These are phyloP conservation scores for Coffea eugenioides DNA, from an alignment of 257 asterid genomes.

Conservation along the genomic window DNA sequence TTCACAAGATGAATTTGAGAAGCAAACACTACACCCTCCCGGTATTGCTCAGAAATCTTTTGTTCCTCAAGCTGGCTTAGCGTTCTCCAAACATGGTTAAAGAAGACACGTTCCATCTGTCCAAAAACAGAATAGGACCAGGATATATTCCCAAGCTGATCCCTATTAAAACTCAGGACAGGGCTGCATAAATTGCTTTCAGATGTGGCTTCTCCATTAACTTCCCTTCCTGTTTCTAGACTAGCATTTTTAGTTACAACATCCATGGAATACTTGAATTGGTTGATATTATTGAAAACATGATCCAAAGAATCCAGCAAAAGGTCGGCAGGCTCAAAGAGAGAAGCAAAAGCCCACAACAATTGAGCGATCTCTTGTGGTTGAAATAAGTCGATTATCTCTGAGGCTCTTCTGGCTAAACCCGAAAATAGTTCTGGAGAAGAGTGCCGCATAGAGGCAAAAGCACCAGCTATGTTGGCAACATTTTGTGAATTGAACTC, in stretches of 20 bases:
- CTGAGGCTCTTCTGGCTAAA: slow-evolving; percentile 60
- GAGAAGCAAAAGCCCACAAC: slow-evolving; percentile 95
- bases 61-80: slow-evolving; percentile 60
- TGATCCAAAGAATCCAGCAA: slow-evolving; percentile 69
- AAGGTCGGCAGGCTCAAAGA: slow-evolving; percentile 62
- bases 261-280: slow-evolving; percentile 35
- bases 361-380: slow-evolving; percentile 89
- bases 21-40: slow-evolving; percentile 79
- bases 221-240: slow-evolving; percentile 27
- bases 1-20: slow-evolving; percentile 80
- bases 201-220: slow-evolving; percentile 10
- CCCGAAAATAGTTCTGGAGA: slow-evolving; percentile 71
- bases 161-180: slow-evolving; percentile 51
- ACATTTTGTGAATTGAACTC: slow-evolving; percentile 90
- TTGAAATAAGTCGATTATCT: slow-evolving; percentile 59
- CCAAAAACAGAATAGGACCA: slow-evolving; percentile 97
- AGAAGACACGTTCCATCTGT: slow-evolving; percentile 51
- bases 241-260: slow-evolving; percentile 31
- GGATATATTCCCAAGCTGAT: slow-evolving; percentile 71
- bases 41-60: slow-evolving; percentile 56
- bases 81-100: slow-evolving; percentile 58
- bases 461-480: slow-evolving; percentile 91
- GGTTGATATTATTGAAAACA: slow-evolving; percentile 39
- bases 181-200: slow-evolving; percentile 19
- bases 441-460: slow-evolving; percentile 95